These are phyloP conservation scores for Wickerhamomyces queroliae DNA, from an alignment of 805 yeast genomes.

Conservation along the genomic window DNA sequence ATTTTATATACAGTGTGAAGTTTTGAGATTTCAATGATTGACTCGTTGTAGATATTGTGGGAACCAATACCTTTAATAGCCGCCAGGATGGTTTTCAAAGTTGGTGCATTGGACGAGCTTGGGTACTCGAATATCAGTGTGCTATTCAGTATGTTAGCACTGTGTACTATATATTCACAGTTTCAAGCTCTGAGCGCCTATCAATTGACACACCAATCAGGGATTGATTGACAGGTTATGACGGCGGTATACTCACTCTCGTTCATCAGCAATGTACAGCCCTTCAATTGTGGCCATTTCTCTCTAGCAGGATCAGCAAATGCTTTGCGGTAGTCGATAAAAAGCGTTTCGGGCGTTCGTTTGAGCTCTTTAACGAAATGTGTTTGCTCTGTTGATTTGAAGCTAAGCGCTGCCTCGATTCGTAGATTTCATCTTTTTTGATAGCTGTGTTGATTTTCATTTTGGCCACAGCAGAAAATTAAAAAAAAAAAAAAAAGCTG, in stretches of 20 bases:
- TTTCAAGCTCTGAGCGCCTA: too few species aligned
- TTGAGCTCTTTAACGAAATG: too few species aligned
- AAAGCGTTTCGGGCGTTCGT: too few species aligned
- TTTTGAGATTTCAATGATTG: constrained; percentile 15
- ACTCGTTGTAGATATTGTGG: constrained; percentile 15
- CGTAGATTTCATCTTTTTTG: too few species aligned
- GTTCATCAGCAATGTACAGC: constrained; percentile 33
- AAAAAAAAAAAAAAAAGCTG: too few species aligned
- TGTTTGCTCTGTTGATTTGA: too few species aligned
- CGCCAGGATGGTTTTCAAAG: constrained; percentile 23
- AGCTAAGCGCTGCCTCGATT: too few species aligned
- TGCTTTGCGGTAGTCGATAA: too few species aligned
- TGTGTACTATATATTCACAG: background rate
- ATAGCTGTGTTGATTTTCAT: too few species aligned
- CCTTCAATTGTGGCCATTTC: constrained; percentile 31
- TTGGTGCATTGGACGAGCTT: constrained; percentile 26
- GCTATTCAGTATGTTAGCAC: constrained; percentile 12
- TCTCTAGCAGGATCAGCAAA: background rate
- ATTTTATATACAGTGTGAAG: constrained; percentile 12
- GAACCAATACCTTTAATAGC: constrained; percentile 12
- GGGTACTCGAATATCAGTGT: constrained; percentile 33
- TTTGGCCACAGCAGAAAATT: too few species aligned
- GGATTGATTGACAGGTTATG: background rate
- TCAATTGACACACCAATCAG: background rate
- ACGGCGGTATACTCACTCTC: constrained; percentile 24